Evolutionary conservation across 2,329 filamentous ascomycete genomes (phyloP).

Genomic region (Aspergillus quadricinctus): DNA sequence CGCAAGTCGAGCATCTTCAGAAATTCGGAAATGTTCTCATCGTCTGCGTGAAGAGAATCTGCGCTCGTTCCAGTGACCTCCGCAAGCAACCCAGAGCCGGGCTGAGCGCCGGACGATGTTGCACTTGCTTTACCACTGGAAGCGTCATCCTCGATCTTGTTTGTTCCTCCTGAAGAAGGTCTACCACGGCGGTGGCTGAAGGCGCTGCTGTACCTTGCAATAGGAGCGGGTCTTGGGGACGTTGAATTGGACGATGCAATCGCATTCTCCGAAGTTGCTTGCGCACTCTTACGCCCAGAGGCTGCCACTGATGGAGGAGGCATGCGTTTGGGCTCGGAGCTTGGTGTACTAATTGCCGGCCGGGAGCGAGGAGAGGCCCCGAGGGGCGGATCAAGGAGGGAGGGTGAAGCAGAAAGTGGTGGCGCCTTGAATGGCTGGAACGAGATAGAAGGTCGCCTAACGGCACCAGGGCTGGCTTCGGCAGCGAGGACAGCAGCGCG

Average conservation of each 20-base stretch:
- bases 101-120: conserved; percentile 52
- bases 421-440: conserved; percentile 97
- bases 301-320: conserved; percentile 36
- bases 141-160: conserved; percentile 49
- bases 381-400: conserved; percentile 45
- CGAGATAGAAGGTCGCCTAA: conserved; percentile 74
- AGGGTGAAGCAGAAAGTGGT: conserved; percentile 84
- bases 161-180: conserved; percentile 69
- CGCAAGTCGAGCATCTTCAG: conserved; percentile 82
- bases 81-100: conserved; percentile 74
- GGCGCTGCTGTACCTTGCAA: conserved; percentile 88
- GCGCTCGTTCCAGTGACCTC: conserved; percentile 61
- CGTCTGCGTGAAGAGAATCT: conserved; percentile 70
- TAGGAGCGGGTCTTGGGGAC: conserved; percentile 72
- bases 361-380: conserved; percentile 52
- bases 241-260: conserved; percentile 64
- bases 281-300: conserved; percentile 39
- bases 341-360: conserved; percentile 34
- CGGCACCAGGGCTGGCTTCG: conserved; percentile 48
- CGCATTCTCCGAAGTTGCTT: conserved; percentile 57
- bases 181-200: conserved; percentile 81
- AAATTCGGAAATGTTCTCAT: conserved; percentile 91
- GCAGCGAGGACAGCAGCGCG: conserved; percentile 37
- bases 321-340: conserved; percentile 38
- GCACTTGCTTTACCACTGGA: conserved; percentile 57